Evolutionary conservation across 371 early-diverging fungal genomes (phyloP), one percentile per base, ranked within the genome.

Genomic region (Gilbertella persicaria): DNA sequence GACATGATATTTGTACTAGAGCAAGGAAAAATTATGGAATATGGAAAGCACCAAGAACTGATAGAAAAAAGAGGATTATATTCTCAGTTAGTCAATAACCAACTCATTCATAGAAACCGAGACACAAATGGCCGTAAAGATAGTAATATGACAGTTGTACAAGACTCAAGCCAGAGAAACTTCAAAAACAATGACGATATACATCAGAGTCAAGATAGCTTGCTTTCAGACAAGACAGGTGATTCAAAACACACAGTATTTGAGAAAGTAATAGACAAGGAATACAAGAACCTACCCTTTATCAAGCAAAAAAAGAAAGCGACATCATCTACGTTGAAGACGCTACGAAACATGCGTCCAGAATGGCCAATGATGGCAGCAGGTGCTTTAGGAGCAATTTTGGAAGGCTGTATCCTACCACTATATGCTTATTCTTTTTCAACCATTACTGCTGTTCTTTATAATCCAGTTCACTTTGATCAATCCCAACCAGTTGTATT

Each of bases 1-100:
- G 89, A 95, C 58, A 58, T 80, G 33, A 95, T 97, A 62, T 79
- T 85, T 38, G 90, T 90, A 7, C 80, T 90, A 75, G 66, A 79
- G 39, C 62, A 85, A 50, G 92, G 92, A 24, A 60, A 67, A 8
- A 66, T 92, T 9, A 55, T 86, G 13, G 92, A 92, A 64, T 60
- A 58, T 20, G 92, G 92, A 37, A 82, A 73, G 0, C 92, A 92
- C 62, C 69, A 77, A 17, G 71, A 80, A 26, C 58, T 88, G n/a
- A 53, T 85, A 38, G 64, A 53, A 2, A 46, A 53, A 7, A 66
- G 71, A n/a, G 82, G 83, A 25, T 58, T 63, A 7, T 85, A 85
- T 49, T 60, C 62, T 17, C 78, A 71, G 25, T 48, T 84, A n/a
- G 84, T 84, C 10, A 64, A 62, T n/a, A 75, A 78, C 36, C 84